Base-by-base conservation (phyloP, 352 stramenopile genomes). In the Phytophthora kernoviae region DNA sequence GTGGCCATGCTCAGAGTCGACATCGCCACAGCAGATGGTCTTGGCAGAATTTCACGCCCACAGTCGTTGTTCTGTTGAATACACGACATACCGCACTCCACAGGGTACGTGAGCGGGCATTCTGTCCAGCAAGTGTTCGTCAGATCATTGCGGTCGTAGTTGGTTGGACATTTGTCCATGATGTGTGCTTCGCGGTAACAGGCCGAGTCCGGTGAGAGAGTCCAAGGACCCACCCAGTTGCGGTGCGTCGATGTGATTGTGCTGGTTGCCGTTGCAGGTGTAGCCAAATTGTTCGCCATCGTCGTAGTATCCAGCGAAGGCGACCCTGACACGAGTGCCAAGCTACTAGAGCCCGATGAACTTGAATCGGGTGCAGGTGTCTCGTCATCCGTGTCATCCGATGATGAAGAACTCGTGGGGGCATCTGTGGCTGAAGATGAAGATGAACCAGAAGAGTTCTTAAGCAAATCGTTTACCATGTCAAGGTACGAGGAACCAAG, bases 11-110 rank as follows among this genome's bases (percentile, higher is more conserved):
- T 80, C 24, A 85, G 41, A 1, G 65, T 46, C 0, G 56, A 64
- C 32, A 70, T 73, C 6, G 71, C 75, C 7, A 85, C 59, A 12
- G 64, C 46, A 0, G 46, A n/a, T 59, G 5, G 69, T 43, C 48
- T 86, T 83, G 14, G 47, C 47, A 74, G 4, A 0, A 77, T 53
- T 55, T 79, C 63, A n/a, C 56, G 54, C n/a, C 41, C 56, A 33
- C 79, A 88, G 54, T 85, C 74, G 24, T 77, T 68, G 65, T 83
- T 84, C 49, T 88, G 76, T 14, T 70, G 79, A 30, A 88, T 70
- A 42, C 79, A 89, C 62, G 87, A 67, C 67, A 84, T 77, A 18
- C 68, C 73, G 46, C 79, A 89, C 32, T 81, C 62, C 4, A 88
- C 76, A 2, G 79, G 79, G 56, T 87, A 88, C 32, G 81, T 70